Evolutionary conservation across 495 filamentous ascomycete species (phyloP).

Genomic region (Zalerion maritima): DNA sequence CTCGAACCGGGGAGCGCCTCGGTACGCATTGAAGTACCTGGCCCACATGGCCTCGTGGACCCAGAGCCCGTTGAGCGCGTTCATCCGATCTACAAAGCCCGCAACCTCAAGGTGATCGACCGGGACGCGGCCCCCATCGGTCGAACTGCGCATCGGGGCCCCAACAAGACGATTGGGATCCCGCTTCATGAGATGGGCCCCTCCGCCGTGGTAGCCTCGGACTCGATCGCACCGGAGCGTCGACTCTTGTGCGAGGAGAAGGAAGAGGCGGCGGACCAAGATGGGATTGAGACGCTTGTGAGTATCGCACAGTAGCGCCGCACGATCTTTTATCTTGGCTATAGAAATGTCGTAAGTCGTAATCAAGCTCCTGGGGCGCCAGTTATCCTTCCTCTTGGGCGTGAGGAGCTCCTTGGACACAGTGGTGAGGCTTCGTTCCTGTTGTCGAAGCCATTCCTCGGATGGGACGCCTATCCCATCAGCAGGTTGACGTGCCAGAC

Average conservation of each 20-base stretch:
- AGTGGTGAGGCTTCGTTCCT: background rate
- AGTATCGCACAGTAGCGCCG: constrained; percentile 17
- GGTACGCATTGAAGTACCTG: background rate
- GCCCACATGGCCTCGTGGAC: constrained; percentile 2
- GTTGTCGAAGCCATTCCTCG: background rate
- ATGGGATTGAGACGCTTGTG: constrained; percentile 20
- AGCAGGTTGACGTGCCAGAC: background rate
- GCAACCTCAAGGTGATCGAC: background rate
- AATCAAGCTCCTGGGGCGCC: background rate
- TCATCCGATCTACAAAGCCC: constrained; percentile 7
- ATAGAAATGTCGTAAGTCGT: too few relatives aligned
- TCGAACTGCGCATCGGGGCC: too few relatives aligned
- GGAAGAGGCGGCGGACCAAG: constrained; percentile 20
- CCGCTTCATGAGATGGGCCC: too few relatives aligned
- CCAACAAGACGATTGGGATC: too few relatives aligned
- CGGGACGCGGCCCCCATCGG: too few relatives aligned
- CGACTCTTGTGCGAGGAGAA: constrained; percentile 19
- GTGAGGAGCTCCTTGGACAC: background rate
- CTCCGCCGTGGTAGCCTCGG: constrained; percentile 10
- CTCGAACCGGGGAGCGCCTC: background rate
- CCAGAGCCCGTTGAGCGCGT: constrained; percentile 11
- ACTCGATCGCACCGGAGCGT: constrained; percentile 15
- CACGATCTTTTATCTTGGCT: too few relatives aligned
- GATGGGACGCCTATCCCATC: background rate
- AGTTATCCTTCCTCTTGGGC: background rate